phyloP scores from a whole-genome alignment of 257 asterid genomes.

The Buddleja alternifolia region DNA sequence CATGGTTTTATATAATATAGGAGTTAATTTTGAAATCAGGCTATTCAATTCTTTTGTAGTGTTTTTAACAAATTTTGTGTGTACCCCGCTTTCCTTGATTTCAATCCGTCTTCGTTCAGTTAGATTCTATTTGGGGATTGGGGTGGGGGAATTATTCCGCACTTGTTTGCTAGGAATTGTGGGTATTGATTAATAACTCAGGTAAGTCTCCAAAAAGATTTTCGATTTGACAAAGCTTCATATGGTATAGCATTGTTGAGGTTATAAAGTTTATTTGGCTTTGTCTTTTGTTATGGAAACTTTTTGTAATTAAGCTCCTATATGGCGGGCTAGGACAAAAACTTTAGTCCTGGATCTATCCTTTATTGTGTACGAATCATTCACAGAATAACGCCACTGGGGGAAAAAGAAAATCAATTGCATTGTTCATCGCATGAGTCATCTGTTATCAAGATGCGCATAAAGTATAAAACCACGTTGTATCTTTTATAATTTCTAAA shows the following conservation, averaged over 20 bases:
- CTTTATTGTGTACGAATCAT: not conserved
- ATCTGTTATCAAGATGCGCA: not conserved
- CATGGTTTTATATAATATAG: constrained; percentile 2
- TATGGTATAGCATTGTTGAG: not conserved
- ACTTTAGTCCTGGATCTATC: not conserved
- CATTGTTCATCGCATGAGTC: constrained; percentile 7
- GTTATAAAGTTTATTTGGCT: constrained; percentile 1
- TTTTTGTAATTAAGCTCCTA: not conserved
- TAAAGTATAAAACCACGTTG: not conserved
- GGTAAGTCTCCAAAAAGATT: constrained; percentile 5
- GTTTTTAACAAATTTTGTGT: not conserved
- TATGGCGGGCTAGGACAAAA: not conserved
- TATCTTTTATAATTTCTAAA: constrained; percentile 4
- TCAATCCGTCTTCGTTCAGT: not conserved
- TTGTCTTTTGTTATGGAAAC: not conserved
- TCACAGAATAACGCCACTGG: not conserved
- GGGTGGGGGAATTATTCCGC: not conserved
- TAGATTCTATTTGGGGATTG: not conserved
- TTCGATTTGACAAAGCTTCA: not conserved
- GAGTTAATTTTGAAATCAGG: not conserved
- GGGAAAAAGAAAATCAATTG: not conserved
- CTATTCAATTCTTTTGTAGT: not conserved
- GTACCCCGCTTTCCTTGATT: not conserved
- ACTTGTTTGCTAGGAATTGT: not conserved
- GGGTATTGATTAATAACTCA: not conserved